Evolutionary conservation across 169 alveolate species (phyloP).

Genomic region (Babesia bigemina): DNA sequence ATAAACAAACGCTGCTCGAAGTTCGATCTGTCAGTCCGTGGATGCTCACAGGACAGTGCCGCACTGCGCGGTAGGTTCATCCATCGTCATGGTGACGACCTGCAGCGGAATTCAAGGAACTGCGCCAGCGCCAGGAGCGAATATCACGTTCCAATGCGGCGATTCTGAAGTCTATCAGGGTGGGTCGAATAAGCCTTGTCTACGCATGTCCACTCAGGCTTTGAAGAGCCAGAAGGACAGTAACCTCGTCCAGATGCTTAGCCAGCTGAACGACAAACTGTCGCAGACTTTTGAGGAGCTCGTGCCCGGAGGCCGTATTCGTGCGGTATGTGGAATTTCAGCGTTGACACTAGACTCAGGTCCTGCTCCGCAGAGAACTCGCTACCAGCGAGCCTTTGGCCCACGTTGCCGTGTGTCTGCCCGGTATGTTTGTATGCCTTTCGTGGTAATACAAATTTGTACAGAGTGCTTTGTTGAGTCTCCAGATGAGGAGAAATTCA

Average conservation of each 20-base stretch:
- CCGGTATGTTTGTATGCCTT: constrained; percentile 8
- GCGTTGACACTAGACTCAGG: neutral
- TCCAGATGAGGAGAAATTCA: constrained; percentile 48
- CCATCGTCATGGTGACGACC: neutral
- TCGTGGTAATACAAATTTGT: neutral
- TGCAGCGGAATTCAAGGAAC: constrained; percentile 37
- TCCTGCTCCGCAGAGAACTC: constrained; percentile 34
- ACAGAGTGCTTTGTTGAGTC: constrained; percentile 39
- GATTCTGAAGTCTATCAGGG: constrained; percentile 43
- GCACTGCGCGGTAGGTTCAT: constrained; percentile 13
- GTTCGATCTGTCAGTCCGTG: constrained; percentile 23
- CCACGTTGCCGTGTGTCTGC: constrained; percentile 34
- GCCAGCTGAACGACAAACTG: constrained; percentile 62
- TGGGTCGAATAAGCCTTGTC: neutral
- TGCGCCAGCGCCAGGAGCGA: constrained; percentile 29
- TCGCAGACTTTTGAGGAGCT: constrained; percentile 65
- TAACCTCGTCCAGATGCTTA: constrained; percentile 56
- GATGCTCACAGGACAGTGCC: constrained; percentile 8
- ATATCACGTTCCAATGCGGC: constrained; percentile 44
- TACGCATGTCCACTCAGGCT: neutral
- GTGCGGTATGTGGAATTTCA: constrained; percentile 24
- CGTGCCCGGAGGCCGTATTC: constrained; percentile 75
- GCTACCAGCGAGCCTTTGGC: constrained; percentile 26
- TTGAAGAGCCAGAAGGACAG: constrained; percentile 60
- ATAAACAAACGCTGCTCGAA: constrained; percentile 19